phyloP scores from a whole-genome alignment of 257 asterid genomes.

The Jaltomata sinuosa region DNA sequence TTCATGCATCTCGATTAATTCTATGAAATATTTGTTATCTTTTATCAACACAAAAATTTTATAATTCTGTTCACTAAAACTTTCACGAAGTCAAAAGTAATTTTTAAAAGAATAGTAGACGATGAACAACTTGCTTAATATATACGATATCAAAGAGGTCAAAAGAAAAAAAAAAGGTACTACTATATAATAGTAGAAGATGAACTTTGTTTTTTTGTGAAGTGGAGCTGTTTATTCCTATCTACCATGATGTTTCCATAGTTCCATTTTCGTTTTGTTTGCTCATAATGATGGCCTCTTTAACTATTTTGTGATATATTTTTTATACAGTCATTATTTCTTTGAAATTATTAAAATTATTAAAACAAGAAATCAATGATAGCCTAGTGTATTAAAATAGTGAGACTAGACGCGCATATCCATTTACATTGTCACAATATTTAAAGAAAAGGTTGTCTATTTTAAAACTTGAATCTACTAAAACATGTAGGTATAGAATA shows the following conservation, averaged over 20 bases:
- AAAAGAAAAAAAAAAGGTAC: too few species aligned
- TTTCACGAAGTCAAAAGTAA: background rate
- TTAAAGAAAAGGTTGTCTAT: background rate
- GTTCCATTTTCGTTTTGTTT: background rate
- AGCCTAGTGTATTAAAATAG: background rate
- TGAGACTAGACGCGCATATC: background rate
- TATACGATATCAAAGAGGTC: background rate
- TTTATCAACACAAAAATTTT: accelerated
- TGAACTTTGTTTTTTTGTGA: background rate
- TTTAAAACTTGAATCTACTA: background rate
- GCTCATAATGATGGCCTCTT: background rate
- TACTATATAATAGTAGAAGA: background rate
- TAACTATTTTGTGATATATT: background rate
- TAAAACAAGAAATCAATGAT: background rate
- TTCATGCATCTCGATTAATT: too few species aligned
- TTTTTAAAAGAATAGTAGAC: background rate
- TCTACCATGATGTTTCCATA: background rate
- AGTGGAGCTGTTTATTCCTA: background rate
- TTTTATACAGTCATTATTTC: background rate
- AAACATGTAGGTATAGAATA: background rate
- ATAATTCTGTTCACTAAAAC: background rate
- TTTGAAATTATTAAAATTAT: background rate
- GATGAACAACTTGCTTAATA: background rate
- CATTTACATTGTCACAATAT: background rate
- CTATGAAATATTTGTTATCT: too few species aligned